Evolutionary conservation across 108 stramenopile genomes (phyloP), one percentile per base, ranked within the genome.

Genomic region (Pseudonitzschia multiseries): DNA sequence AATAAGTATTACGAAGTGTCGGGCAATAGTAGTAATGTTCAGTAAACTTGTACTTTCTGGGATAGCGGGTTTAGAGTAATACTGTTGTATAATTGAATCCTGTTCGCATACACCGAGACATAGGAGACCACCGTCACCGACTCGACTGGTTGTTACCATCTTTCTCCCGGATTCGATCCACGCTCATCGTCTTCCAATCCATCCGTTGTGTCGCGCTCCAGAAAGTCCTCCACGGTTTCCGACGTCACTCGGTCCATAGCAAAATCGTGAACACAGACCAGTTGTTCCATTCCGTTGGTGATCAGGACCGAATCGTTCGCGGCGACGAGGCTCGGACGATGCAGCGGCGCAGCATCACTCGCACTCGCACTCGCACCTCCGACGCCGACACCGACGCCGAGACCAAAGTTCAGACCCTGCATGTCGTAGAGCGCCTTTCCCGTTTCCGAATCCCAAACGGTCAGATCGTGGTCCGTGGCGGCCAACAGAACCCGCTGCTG

Each of bases 221-320:
- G 9, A 9, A 26, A 59, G 27, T 62, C 33, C 9, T 62, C 46
- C 6, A 12, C 29, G 33, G 2, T 63, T 26, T 36, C 62, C 10
- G 33, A 63, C 3, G 66, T 48, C 41, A 67, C 48, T 18, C 60
- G 72, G 20, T 73, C 72, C 42, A 73, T 73, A 0, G 74, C 36
- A 84, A 90, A 90, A 75, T 90, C 89, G 66, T 90, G 89, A 28
- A 90, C 77, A 68, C 89, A 90, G 36, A 90, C 87, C 68, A 68
- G 78, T 15, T 85, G 71, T 13, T 79, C 68, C 84, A 88, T 86
- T 0, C 89, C 89, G 67, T 90, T 75, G 0, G 89, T 90, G 0
- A 74, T 42, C 14, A 33, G 26, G 20, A 74, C 4, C 8, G 26
- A 41, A 28, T 68, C 74, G 15, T 67, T 67, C 10, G 44, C 66